These are phyloP conservation scores for Juglanconis sp. DNA, from an alignment of 2,329 filamentous ascomycete species.

Conservation along the genomic window DNA sequence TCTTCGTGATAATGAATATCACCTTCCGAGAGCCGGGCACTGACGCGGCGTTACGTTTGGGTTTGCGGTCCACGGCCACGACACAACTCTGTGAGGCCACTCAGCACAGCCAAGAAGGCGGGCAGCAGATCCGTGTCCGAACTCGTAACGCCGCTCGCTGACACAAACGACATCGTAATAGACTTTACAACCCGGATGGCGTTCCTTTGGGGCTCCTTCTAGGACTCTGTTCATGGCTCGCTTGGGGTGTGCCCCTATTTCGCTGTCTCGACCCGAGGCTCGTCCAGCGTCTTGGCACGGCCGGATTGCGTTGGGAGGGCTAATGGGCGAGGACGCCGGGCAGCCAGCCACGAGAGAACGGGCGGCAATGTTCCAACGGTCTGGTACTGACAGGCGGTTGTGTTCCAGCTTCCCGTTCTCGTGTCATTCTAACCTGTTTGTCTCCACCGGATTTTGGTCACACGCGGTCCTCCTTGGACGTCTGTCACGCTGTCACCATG, in stretches of 20 bases:
- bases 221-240: neutral
- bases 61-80: neutral
- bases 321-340: neutral
- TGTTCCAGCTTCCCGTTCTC: neutral
- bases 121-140: neutral
- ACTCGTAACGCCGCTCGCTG: neutral
- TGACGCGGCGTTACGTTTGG: slow-evolving; percentile 9
- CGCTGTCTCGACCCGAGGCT: neutral
- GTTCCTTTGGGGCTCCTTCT: neutral
- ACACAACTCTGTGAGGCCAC: neutral
- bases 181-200: neutral
- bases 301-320: neutral
- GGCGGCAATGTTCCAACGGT: neutral
- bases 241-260: neutral
- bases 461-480: neutral
- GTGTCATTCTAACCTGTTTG: neutral
- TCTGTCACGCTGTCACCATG: slow-evolving; percentile 2
- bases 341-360: neutral
- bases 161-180: neutral
- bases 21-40: slow-evolving; percentile 7
- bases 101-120: neutral
- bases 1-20: slow-evolving; percentile 7
- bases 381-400: neutral
- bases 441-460: slow-evolving; percentile 8
- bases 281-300: neutral